A percentile compares a stretch with the other conserved stretches of the same genome.
Conservation (phyloP, 2,329 filamentous ascomycete genomes). For the Penicillium griseofulvum region DNA sequence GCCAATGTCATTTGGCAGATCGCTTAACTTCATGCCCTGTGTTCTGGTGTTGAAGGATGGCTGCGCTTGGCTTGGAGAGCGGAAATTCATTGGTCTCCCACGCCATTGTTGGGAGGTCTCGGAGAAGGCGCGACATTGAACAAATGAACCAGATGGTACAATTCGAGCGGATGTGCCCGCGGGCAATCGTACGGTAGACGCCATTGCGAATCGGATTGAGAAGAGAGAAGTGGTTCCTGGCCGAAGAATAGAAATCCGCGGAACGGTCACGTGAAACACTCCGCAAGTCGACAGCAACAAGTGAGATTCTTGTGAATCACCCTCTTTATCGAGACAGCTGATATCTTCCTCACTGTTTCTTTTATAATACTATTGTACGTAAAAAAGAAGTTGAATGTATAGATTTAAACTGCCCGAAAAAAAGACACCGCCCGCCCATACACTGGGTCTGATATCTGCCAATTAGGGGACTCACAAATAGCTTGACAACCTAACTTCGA, state of each 20-base stretch:
- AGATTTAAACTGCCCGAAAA: constrained; percentile 4
- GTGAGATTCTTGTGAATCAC: background rate
- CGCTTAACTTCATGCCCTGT: constrained; percentile 30
- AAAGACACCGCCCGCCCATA: constrained; percentile 9
- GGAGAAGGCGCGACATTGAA: constrained; percentile 38
- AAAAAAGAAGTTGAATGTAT: background rate
- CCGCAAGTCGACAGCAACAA: constrained; percentile 14
- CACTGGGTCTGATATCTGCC: constrained; percentile 7
- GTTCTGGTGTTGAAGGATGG: constrained; percentile 40
- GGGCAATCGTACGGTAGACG: constrained; percentile 29
- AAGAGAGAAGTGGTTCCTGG: constrained; percentile 8
- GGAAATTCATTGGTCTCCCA: constrained; percentile 18
- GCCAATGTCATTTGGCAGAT: constrained; percentile 46
- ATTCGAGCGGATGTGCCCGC: constrained; percentile 22
- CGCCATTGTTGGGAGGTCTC: constrained; percentile 28
- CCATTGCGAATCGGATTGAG: constrained; percentile 29
- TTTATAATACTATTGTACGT: background rate
- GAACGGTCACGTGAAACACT: constrained; percentile 23
- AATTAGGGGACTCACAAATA: constrained; percentile 11
- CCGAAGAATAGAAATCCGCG: constrained; percentile 24
- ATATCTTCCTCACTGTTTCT: background rate
- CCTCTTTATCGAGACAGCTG: background rate
- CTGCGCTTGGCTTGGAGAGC: constrained; percentile 18
- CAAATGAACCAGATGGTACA: constrained; percentile 15
- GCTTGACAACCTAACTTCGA: constrained; percentile 5